These are phyloP conservation scores for Trametes elegans DNA, from an alignment of 768 basidiomycete species.

Conservation along the genomic window DNA sequence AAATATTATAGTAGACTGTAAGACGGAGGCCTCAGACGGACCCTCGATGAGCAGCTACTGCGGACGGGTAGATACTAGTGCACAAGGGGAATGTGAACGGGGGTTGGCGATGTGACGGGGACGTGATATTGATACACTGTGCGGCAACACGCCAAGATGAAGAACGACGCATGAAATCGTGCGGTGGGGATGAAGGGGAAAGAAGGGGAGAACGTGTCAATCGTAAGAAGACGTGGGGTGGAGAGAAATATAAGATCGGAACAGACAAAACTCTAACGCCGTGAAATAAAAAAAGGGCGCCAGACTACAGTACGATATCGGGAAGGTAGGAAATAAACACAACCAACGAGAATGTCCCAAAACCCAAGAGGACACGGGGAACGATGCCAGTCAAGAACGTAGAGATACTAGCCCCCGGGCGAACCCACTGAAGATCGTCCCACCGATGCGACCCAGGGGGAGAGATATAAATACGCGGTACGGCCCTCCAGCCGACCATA, in stretches of 20 bases:
- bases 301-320: slow-evolving; percentile 18
- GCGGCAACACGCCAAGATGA: slow-evolving; percentile 18
- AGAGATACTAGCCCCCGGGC: slow-evolving; percentile 30
- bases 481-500: slow-evolving; percentile 23
- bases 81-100: slow-evolving; percentile 15
- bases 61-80: slow-evolving; percentile 21
- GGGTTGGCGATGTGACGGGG: slow-evolving; percentile 16
- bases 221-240: slow-evolving; percentile 7
- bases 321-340: slow-evolving; percentile 17
- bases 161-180: slow-evolving; percentile 10
- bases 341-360: slow-evolving; percentile 23
- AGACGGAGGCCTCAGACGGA: not conserved
- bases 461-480: slow-evolving; percentile 25
- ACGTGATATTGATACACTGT: slow-evolving; percentile 25
- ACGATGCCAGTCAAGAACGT: slow-evolving; percentile 25
- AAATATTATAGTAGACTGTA: slow-evolving; percentile 18
- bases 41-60: not conserved
- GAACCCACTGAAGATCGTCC: slow-evolving; percentile 19
- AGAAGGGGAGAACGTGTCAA: slow-evolving; percentile 5
- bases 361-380: slow-evolving; percentile 42
- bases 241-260: not conserved
- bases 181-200: not conserved
- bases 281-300: slow-evolving; percentile 13
- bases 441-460: slow-evolving; percentile 20
- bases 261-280: slow-evolving; percentile 16